These are phyloP conservation scores for Yueomyces sp. DNA, from an alignment of 805 yeast genomes.

Conservation along the genomic window DNA sequence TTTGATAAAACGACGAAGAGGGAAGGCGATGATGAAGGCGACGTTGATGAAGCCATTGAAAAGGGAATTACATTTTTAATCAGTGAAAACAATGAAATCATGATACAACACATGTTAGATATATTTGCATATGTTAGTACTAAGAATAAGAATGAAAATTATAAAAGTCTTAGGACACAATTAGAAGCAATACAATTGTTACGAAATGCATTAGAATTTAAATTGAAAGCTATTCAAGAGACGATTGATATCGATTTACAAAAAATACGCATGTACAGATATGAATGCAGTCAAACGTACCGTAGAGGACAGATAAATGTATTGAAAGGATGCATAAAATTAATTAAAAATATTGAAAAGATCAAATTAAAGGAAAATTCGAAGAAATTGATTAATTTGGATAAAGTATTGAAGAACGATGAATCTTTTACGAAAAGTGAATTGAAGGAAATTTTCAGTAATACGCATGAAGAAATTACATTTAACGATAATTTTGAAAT, in stretches of 20 bases:
- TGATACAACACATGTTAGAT: conserved; percentile 15
- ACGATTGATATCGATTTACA: not conserved
- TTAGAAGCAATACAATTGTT: conserved; percentile 46
- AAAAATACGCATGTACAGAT: conserved; percentile 7
- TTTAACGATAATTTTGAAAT: conserved; percentile 34
- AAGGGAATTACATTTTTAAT: conserved; percentile 26
- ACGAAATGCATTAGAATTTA: conserved; percentile 40
- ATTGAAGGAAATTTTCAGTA: conserved; percentile 33
- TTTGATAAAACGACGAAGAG: conserved; percentile 13
- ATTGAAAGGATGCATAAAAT: conserved; percentile 30
- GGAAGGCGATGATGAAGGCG: not conserved
- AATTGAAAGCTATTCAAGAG: conserved; percentile 13
- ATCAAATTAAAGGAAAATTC: conserved; percentile 30
- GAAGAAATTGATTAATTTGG: conserved; percentile 32
- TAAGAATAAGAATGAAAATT: conserved; percentile 25
- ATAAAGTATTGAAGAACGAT: conserved; percentile 41
- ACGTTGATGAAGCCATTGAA: conserved; percentile 6
- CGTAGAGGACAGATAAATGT: conserved; percentile 36
- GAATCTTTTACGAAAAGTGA: conserved; percentile 33
- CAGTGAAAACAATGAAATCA: conserved; percentile 10
- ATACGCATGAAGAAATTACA: conserved; percentile 24
- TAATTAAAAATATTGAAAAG: conserved; percentile 39
- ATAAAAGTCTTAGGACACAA: conserved; percentile 35
- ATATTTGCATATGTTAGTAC: conserved; percentile 18
- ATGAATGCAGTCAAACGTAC: conserved; percentile 29